Base-by-base conservation (phyloP, 768 basidiomycete genomes). In the Postia placenta region DNA sequence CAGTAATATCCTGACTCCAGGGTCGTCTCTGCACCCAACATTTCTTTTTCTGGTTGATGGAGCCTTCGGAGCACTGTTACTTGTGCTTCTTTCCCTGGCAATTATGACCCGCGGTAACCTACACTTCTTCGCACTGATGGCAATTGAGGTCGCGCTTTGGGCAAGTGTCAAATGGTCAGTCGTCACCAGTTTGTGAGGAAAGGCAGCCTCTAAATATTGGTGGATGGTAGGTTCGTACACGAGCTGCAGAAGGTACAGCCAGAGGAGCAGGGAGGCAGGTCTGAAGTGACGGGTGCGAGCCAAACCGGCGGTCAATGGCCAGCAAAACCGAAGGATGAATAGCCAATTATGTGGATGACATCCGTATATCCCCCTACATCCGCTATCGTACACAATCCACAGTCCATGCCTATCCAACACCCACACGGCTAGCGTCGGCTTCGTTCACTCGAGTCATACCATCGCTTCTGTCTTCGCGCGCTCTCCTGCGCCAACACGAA, bases 401-500 rank as follows among this genome's bases (percentile, higher is more conserved):
- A n/a, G n/a, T n/a, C n/a, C n/a, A n/a, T n/a, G n/a, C n/a, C n/a
- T n/a, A n/a, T n/a, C n/a, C n/a, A n/a, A n/a, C n/a, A n/a, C n/a
- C n/a, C n/a, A n/a, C n/a, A n/a, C 0, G 22, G 26, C 54, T 57
- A 83, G 53, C 76, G 70, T 53, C 73, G 73, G 15, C 68, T 65
- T 45, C 72, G 77, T 48, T 84, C 81, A 56, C 72, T 80, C 48
- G 79, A 79, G 58, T 93, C 91, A 66, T 91, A 85, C 93, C 93
- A 96, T 46, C 67, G 67, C 66, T 91, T 93, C 55, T 83, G 85
- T 54, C 74, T 70, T 61, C 79, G 83, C 39, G 81, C 78, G 52
- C 86, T 89, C 49, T 91, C 87, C 61, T 94, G 91, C 14, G 90
- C 92, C 53, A 91, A 69, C 11, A 79, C 69, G 65, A 95, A 96